Evolutionary conservation across 345 rosid species (phyloP).

Genomic region (Trapa bicornis): DNA sequence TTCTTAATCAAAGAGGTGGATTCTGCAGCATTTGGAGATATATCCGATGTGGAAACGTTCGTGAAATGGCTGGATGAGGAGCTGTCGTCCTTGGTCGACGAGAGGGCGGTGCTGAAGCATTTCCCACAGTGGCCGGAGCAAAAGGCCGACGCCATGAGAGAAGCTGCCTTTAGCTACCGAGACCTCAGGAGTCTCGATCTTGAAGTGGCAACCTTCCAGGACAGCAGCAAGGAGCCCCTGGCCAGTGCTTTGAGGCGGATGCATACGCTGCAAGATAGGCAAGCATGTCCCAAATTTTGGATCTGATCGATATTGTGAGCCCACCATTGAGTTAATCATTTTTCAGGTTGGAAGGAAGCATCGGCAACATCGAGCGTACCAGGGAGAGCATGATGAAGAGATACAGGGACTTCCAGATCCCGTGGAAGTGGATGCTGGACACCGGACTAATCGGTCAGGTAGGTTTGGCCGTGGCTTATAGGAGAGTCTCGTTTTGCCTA

Average conservation of each 20-base stretch:
- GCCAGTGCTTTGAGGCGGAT: constrained; percentile 35
- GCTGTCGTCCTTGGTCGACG: constrained; percentile 71
- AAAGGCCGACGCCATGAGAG: constrained; percentile 76
- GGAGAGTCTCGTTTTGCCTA: neutral
- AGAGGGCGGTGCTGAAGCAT: constrained; percentile 93
- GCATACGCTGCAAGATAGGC: constrained; percentile 92
- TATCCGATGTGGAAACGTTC: constrained; percentile 63
- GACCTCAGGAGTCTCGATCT: constrained; percentile 48
- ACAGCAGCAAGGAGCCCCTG: constrained; percentile 44
- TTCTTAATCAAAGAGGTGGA: constrained; percentile 63
- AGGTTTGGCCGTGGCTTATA: constrained; percentile 11
- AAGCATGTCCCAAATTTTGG: constrained; percentile 40
- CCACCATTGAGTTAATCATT: constrained; percentile 1
- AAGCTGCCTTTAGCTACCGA: constrained; percentile 69
- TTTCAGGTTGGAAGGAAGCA: constrained; percentile 70
- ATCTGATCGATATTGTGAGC: neutral
- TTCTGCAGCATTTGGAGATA: constrained; percentile 41
- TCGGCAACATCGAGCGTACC: constrained; percentile 40
- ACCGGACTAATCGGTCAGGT: constrained; percentile 81
- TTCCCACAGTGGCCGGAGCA: constrained; percentile 88
- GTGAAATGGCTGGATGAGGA: constrained; percentile 77
- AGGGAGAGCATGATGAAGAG: constrained; percentile 55
- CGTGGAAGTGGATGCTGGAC: constrained; percentile 89
- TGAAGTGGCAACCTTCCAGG: constrained; percentile 48
- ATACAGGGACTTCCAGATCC: constrained; percentile 76